phyloP scores from a whole-genome alignment of 495 filamentous ascomycete species.

The Penicillium samsonianum region DNA sequence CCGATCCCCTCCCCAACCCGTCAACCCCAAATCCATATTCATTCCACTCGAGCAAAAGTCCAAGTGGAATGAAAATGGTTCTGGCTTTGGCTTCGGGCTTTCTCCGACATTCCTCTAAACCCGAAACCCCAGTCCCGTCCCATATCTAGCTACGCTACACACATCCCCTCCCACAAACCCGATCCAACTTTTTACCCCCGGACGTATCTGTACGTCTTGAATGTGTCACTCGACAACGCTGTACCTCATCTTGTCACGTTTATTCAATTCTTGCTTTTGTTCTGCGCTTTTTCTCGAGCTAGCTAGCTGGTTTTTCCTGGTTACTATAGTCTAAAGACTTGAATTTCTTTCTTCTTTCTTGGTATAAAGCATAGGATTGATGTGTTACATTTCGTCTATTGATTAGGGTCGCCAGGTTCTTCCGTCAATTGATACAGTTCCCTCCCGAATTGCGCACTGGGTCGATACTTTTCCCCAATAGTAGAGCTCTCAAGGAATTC shows the following conservation, averaged over 20 bases:
- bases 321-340: slow-evolving; percentile 13
- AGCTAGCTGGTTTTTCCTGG: slow-evolving; percentile 11
- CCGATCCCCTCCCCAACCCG: background rate
- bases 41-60: background rate
- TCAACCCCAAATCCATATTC: background rate
- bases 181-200: background rate
- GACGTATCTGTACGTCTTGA: slow-evolving; percentile 16
- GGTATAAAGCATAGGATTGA: background rate
- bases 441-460: no score
- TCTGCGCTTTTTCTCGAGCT: slow-evolving; percentile 4
- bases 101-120: background rate
- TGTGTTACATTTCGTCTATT: no score
- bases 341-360: background rate
- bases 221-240: slow-evolving; percentile 9
- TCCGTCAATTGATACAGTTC: no score
- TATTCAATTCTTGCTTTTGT: slow-evolving; percentile 7
- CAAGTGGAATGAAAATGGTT: background rate
- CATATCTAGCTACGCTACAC: background rate
- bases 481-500: no score
- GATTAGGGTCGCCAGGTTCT: no score
- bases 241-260: slow-evolving; percentile 7
- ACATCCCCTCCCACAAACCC: background rate
- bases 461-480: no score
- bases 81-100: background rate
- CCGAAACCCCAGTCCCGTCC: slow-evolving; percentile 1